Conservation (phyloP, 371 early-diverging fungal species). For the Paraphysoderma sedebokerense region DNA sequence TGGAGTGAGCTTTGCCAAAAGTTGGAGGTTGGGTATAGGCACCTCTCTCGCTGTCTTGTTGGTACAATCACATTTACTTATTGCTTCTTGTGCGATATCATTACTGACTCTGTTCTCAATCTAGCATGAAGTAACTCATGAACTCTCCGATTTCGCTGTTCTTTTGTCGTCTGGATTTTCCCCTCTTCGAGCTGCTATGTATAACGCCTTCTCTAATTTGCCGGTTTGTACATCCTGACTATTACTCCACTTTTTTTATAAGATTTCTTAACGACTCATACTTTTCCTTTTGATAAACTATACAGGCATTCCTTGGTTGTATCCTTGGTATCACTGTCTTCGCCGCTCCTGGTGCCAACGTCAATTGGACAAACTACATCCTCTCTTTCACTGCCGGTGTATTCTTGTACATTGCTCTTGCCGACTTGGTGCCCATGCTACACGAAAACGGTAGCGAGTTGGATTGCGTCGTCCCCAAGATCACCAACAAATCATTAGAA, state of each 20-base stretch:
- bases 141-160: conserved; percentile 82
- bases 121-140: conserved; percentile 87
- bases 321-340: conserved; percentile 1
- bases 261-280: too few species aligned
- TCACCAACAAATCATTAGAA: too few species aligned
- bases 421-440: background rate
- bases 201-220: background rate
- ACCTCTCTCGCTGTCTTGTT: conserved; percentile 82
- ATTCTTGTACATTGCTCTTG: conserved; percentile 59
- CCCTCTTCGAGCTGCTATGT: conserved; percentile 45
- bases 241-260: too few species aligned
- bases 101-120: too few species aligned
- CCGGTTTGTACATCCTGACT: too few species aligned
- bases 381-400: conserved; percentile 67
- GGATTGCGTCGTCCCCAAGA: too few species aligned
- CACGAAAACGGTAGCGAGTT: too few species aligned
- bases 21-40: conserved; percentile 61
- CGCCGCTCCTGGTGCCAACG: background rate
- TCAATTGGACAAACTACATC: background rate
- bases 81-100: too few species aligned
- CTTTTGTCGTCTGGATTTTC: conserved; percentile 68
- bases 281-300: too few species aligned
- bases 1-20: conserved; percentile 70
- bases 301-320: conserved; percentile 1
- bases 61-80: too few species aligned